Conservation (phyloP, 1,284 basidiomycete species). For the Austroboletus novae-zelandiae region DNA sequence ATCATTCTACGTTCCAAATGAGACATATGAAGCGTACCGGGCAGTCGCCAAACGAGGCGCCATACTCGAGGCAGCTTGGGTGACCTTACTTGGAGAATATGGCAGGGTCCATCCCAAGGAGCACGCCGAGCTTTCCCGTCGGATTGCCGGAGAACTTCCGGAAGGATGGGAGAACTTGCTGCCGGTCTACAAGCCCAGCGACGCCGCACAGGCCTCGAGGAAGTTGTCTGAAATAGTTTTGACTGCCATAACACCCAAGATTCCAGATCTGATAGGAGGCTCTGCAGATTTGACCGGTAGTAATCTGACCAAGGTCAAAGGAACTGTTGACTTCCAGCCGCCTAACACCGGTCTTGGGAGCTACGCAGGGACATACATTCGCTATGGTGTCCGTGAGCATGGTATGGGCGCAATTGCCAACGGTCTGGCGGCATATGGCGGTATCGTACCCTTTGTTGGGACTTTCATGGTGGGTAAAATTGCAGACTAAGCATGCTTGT, state of each 20-base stretch:
- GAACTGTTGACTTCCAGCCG: constrained; percentile 88
- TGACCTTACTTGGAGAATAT: constrained; percentile 70
- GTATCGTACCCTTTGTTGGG: constrained; percentile 80
- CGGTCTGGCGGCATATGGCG: constrained; percentile 84
- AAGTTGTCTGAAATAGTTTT: constrained; percentile 93
- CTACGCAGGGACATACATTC: constrained; percentile 89
- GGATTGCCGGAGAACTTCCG: constrained; percentile 82
- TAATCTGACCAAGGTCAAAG: constrained; percentile 87
- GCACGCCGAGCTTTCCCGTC: constrained; percentile 82
- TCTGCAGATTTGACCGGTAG: constrained; percentile 93
- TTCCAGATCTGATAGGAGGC: constrained; percentile 88
- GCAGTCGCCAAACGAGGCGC: constrained; percentile 72
- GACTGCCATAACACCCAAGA: constrained; percentile 66
- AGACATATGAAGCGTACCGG: constrained; percentile 70
- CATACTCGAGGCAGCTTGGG: constrained; percentile 76
- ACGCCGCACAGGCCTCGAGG: constrained; percentile 86
- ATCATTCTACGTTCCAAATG: constrained; percentile 78
- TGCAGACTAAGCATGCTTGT: neutral
- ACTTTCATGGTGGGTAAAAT: constrained; percentile 72
- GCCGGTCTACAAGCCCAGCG: constrained; percentile 79
- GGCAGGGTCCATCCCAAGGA: constrained; percentile 79
- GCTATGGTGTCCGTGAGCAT: constrained; percentile 97
- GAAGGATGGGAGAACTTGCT: constrained; percentile 84
- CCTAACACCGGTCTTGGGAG: constrained; percentile 81
- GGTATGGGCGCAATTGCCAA: constrained; percentile 96